Conservation (phyloP, 2,329 filamentous ascomycete species). For the Fusarium clavum region DNA sequence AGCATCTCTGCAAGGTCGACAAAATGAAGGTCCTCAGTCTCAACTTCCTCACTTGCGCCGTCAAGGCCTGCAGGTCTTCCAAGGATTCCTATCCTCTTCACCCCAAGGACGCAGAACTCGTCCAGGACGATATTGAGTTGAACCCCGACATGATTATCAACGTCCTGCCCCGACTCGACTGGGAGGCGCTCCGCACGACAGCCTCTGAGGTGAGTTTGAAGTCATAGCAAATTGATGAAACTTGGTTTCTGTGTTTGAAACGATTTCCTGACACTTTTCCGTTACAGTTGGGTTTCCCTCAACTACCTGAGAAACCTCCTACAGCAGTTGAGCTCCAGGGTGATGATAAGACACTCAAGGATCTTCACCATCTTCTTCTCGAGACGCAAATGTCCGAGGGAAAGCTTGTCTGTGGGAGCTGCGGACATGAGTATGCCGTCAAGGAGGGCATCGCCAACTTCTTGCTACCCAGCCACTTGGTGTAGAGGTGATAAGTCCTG, state of each 20-base stretch:
- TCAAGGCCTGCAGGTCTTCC: constrained; percentile 91
- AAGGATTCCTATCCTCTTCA: constrained; percentile 88
- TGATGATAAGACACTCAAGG: constrained; percentile 77
- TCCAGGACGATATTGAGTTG: constrained; percentile 84
- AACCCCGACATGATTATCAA: constrained; percentile 86
- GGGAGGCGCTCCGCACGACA: constrained; percentile 81
- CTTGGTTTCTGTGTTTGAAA: constrained; percentile 1
- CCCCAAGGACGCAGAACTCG: constrained; percentile 90
- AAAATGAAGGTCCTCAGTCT: constrained; percentile 93
- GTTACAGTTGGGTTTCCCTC: constrained; percentile 79
- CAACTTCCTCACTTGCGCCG: constrained; percentile 96
- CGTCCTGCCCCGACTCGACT: constrained; percentile 88
- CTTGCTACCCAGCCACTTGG: constrained; percentile 90
- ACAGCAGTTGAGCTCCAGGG: constrained; percentile 69
- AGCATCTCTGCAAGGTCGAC: not conserved
- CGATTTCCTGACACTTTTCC: constrained; percentile 14
- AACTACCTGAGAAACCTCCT: constrained; percentile 74
- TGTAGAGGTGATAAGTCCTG: constrained; percentile 53
- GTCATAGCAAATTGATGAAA: not conserved
- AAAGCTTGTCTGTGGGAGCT: constrained; percentile 89
- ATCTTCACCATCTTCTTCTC: constrained; percentile 84
- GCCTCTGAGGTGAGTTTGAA: constrained; percentile 74
- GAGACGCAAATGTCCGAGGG: constrained; percentile 93
- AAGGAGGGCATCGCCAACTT: constrained; percentile 98
- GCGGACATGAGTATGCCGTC: constrained; percentile 92